These are phyloP conservation scores for Euclidium syriacum DNA, from an alignment of 345 rosid genomes.

Conservation along the genomic window DNA sequence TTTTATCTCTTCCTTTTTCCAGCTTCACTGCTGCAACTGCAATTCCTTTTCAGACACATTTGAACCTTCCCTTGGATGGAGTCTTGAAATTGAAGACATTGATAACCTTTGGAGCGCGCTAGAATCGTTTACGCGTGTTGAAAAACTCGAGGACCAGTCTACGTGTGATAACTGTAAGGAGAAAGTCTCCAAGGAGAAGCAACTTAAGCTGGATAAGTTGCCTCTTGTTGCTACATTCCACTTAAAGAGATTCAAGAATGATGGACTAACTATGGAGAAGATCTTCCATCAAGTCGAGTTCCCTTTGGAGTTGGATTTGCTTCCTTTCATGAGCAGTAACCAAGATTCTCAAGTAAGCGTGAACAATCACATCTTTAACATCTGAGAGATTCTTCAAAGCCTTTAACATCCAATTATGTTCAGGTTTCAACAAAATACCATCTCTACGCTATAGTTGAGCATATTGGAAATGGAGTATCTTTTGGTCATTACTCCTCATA, in stretches of 20 bases:
- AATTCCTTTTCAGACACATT: constrained; percentile 47
- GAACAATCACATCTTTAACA: not conserved
- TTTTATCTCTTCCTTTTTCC: constrained; percentile 7
- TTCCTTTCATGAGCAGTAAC: constrained; percentile 46
- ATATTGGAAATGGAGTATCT: constrained; percentile 46
- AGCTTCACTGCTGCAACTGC: constrained; percentile 74
- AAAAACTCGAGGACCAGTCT: constrained; percentile 61
- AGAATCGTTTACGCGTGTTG: constrained; percentile 71
- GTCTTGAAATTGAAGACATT: constrained; percentile 69
- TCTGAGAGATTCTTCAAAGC: not conserved
- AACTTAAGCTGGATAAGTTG: constrained; percentile 59
- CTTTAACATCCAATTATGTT: not conserved
- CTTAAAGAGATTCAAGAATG: constrained; percentile 83
- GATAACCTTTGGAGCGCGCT: constrained; percentile 52
- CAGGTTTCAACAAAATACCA: constrained; percentile 57
- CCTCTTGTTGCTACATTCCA: constrained; percentile 76
- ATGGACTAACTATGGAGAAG: constrained; percentile 61
- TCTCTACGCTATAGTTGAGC: constrained; percentile 78
- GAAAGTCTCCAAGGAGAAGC: constrained; percentile 69
- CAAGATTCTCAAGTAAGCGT: constrained; percentile 43
- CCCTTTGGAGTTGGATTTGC: constrained; percentile 80
- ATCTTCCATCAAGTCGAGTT: constrained; percentile 59
- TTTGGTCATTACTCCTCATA: constrained; percentile 76
- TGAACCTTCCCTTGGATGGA: constrained; percentile 61
- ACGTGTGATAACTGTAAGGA: constrained; percentile 67